phyloP scores from a whole-genome alignment of 345 rosid species.

The Syzygium aromaticum region DNA sequence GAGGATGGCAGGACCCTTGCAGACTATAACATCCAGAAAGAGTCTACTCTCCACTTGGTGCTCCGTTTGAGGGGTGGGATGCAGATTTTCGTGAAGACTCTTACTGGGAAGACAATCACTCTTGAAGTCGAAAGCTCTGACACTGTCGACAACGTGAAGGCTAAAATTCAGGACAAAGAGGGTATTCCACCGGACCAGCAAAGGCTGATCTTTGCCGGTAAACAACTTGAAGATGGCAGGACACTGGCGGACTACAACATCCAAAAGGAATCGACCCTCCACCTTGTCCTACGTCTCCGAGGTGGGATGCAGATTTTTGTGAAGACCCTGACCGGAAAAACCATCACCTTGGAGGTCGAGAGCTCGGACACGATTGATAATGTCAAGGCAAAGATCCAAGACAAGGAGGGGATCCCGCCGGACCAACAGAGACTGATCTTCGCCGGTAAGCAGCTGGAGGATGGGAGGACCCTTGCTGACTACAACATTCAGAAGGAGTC shows the following conservation, averaged over 20 bases:
- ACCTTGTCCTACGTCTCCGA: slow-evolving; percentile 3
- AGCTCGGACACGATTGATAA: slow-evolving; percentile 1
- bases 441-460: neutral
- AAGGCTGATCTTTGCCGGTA: slow-evolving; percentile 5
- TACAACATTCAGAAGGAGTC: slow-evolving; percentile 6
- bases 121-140: neutral
- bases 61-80: slow-evolving; percentile 4
- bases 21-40: slow-evolving; percentile 6
- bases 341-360: neutral
- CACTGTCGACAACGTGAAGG: neutral
- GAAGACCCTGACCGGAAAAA: neutral
- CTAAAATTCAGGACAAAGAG: slow-evolving; percentile 3
- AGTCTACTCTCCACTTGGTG: slow-evolving; percentile 8
- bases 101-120: slow-evolving; percentile 4
- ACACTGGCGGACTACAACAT: slow-evolving; percentile 3
- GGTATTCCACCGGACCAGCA: slow-evolving; percentile 6
- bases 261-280: slow-evolving; percentile 6
- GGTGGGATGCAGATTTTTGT: slow-evolving; percentile 5
- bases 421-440: neutral
- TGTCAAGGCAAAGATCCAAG: slow-evolving; percentile 1
- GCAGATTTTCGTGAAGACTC: slow-evolving; percentile 3
- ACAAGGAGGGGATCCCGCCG: slow-evolving; percentile 1
- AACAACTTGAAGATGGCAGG: slow-evolving; percentile 8
- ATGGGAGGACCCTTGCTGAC: slow-evolving; percentile 5
- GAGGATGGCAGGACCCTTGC: slow-evolving; percentile 2